Conservation (phyloP, 768 basidiomycete genomes). For the Russula earlei region DNA sequence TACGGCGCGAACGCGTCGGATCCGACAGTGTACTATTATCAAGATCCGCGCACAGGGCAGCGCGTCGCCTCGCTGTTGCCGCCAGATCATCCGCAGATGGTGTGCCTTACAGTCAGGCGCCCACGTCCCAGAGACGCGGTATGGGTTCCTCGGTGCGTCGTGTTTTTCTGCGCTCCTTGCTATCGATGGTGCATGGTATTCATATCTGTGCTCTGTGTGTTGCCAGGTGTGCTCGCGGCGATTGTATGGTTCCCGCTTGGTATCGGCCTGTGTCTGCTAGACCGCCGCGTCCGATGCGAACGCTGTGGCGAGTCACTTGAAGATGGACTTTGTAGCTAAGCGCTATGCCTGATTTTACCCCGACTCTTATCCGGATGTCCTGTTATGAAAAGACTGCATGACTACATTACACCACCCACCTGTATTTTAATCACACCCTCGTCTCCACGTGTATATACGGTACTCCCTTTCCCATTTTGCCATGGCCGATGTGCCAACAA, state of each 20-base stretch:
- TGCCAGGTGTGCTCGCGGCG: slow-evolving; percentile 65
- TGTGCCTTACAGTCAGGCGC: slow-evolving; percentile 69
- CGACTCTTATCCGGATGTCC: background rate
- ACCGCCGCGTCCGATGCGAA: slow-evolving; percentile 56
- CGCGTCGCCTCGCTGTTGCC: slow-evolving; percentile 49
- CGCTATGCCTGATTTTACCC: background rate
- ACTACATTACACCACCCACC: background rate
- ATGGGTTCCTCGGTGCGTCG: slow-evolving; percentile 57
- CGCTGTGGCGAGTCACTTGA: slow-evolving; percentile 37
- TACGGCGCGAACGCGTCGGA: slow-evolving; percentile 5
- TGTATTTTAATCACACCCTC: too few species aligned
- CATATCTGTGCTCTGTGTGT: background rate
- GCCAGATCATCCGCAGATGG: slow-evolving; percentile 75
- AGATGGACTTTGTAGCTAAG: slow-evolving; percentile 24
- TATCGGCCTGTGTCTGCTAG: slow-evolving; percentile 67
- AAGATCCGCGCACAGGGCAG: slow-evolving; percentile 28
- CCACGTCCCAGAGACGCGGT: slow-evolving; percentile 56
- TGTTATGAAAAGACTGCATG: background rate
- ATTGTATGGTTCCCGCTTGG: slow-evolving; percentile 84
- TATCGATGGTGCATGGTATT: background rate
- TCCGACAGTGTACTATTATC: slow-evolving; percentile 24
- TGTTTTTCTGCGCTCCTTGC: background rate
- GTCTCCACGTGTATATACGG: too few species aligned
- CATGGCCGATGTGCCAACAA: too few species aligned
- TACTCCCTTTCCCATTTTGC: too few species aligned